Conservation (phyloP, 495 filamentous ascomycete species). For the Tuber calosporum region DNA sequence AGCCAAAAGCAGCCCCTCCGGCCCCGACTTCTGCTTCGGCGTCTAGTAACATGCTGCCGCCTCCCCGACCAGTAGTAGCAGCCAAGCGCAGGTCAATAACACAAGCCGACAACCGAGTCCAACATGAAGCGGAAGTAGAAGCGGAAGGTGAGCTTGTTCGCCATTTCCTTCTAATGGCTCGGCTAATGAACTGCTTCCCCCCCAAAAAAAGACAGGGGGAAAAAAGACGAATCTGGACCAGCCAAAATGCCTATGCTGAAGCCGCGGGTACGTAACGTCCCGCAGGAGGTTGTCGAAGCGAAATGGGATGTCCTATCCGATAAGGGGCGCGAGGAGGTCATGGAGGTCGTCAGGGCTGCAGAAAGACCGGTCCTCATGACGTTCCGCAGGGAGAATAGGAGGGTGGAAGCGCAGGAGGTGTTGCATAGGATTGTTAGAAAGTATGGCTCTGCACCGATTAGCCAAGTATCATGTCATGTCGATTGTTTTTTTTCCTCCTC, state of each 20-base stretch:
- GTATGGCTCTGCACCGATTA: conserved; percentile 15
- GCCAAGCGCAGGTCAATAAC: not conserved
- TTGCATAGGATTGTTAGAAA: conserved; percentile 17
- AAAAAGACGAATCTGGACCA: not conserved
- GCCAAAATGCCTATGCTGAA: conserved; percentile 31
- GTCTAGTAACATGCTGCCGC: not conserved
- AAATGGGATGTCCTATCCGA: conserved; percentile 29
- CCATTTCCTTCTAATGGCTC: not conserved
- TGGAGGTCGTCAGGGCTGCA: conserved; percentile 27
- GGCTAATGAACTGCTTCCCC: not conserved
- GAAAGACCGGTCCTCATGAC: conserved; percentile 36
- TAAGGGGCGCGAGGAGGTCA: conserved; percentile 23
- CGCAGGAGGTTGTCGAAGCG: conserved; percentile 24
- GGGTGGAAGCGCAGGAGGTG: conserved; percentile 28
- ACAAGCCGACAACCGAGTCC: not conserved
- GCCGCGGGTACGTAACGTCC: conserved; percentile 23
- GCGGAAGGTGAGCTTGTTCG: not conserved
- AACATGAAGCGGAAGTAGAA: not conserved
- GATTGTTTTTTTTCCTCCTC: not conserved
- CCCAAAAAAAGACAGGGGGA: not conserved
- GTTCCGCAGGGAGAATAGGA: conserved; percentile 31
- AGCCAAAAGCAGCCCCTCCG: not conserved
- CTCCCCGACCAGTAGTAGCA: not conserved
- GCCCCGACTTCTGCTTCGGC: not conserved
- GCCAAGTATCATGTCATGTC: not conserved